Conservation (phyloP, 2,329 filamentous ascomycete species). For the Fusarium duplospermum region DNA sequence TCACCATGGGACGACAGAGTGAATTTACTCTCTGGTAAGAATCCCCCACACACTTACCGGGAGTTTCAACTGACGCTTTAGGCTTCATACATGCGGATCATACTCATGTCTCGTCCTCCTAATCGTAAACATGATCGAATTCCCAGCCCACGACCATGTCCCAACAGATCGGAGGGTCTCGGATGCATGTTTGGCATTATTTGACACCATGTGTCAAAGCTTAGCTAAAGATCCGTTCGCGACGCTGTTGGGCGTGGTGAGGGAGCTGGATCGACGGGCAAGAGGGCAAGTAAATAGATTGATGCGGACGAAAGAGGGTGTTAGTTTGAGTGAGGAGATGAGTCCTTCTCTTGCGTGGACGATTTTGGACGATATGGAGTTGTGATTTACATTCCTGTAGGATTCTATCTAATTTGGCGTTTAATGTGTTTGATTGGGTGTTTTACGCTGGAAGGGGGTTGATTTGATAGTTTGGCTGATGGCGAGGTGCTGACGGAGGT, state of each 20-base stretch:
- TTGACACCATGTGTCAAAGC: background rate
- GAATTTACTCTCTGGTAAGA: constrained; percentile 35
- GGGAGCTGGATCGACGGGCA: constrained; percentile 29
- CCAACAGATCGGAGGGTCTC: constrained; percentile 13
- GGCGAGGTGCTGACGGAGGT: background rate
- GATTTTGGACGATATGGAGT: constrained; percentile 26
- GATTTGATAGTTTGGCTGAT: background rate
- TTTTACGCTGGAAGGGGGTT: background rate
- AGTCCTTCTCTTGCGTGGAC: constrained; percentile 23
- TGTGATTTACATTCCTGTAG: constrained; percentile 1
- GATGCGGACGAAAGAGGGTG: background rate
- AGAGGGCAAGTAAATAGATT: constrained; percentile 23
- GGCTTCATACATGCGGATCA: constrained; percentile 33
- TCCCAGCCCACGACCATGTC: constrained; percentile 15
- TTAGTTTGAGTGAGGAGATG: background rate
- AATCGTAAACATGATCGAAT: constrained; percentile 38
- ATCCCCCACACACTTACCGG: fast-evolving
- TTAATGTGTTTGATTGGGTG: background rate
- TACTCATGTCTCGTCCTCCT: constrained; percentile 30
- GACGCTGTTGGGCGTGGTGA: constrained; percentile 20
- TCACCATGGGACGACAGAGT: constrained; percentile 1
- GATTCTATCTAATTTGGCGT: background rate
- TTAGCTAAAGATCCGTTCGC: constrained; percentile 8
- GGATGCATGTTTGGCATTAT: constrained; percentile 7
- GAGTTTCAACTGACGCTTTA: background rate